A percentile compares a stretch with the other conserved stretches of the same genome.
Evolutionary conservation across 2,329 filamentous ascomycete genomes (phyloP).

Genomic region (Cephalotrichum gorgonifer): DNA sequence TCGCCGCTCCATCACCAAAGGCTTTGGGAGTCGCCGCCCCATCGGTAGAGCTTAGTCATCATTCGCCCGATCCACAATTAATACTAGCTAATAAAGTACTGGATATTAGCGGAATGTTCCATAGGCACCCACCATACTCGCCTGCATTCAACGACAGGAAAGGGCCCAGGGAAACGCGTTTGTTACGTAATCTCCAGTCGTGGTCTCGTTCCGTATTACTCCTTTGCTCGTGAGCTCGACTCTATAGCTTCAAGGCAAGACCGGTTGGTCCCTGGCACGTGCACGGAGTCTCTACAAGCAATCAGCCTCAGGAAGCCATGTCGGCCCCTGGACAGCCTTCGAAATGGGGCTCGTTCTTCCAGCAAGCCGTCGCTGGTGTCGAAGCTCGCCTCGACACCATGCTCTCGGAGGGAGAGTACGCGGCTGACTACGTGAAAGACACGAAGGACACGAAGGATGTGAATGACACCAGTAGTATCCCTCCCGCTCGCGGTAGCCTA

Average conservation of each 20-base stretch:
- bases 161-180: too few species aligned
- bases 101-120: too few species aligned
- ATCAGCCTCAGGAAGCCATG: not conserved
- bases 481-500: not conserved
- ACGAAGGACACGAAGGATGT: too few species aligned
- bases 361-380: slow-evolving; percentile 85
- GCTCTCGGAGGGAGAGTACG: slow-evolving; percentile 64
- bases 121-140: too few species aligned
- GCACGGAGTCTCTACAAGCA: not conserved
- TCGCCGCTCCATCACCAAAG: too few species aligned
- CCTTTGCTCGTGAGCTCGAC: not conserved
- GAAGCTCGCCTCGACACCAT: slow-evolving; percentile 91
- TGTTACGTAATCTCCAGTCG: too few species aligned
- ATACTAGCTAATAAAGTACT: too few species aligned
- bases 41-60: too few species aligned
- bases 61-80: too few species aligned
- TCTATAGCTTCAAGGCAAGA: not conserved
- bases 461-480: not conserved
- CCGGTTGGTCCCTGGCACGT: not conserved
- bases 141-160: too few species aligned
- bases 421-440: slow-evolving; percentile 3
- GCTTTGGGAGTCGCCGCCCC: too few species aligned
- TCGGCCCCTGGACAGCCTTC: not conserved
- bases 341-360: slow-evolving; percentile 68
- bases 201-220: not conserved